phyloP scores from a whole-genome alignment of 2,329 filamentous ascomycete genomes.

The Gnomoniopsis sp. region DNA sequence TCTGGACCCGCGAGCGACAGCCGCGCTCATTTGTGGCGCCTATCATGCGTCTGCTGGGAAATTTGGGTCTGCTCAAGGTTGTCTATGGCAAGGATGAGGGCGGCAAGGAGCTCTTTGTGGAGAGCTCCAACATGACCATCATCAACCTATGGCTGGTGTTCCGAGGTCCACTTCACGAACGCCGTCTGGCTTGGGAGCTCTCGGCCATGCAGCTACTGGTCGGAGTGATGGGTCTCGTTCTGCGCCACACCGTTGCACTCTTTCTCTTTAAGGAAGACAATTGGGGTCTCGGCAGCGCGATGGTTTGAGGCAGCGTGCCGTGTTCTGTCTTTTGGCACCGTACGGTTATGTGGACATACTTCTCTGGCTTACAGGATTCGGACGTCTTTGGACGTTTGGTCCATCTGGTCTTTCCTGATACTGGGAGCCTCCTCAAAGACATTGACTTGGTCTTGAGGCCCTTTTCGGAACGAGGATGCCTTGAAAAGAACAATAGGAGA shows the following conservation, averaged over 20 bases:
- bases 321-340: no score
- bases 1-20: slow-evolving; percentile 66
- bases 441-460: no score
- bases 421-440: no score
- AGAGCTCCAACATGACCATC: slow-evolving; percentile 87
- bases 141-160: slow-evolving; percentile 96
- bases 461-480: no score
- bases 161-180: slow-evolving; percentile 87
- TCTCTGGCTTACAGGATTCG: no score
- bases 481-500: no score
- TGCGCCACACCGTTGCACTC: slow-evolving; percentile 80
- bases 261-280: slow-evolving; percentile 92
- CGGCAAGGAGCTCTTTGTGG: slow-evolving; percentile 59
- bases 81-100: slow-evolving; percentile 54
- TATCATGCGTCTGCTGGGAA: slow-evolving; percentile 65
- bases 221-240: slow-evolving; percentile 79
- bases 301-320: neutral
- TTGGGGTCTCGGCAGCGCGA: slow-evolving; percentile 33
- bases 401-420: no score
- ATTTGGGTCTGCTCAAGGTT: slow-evolving; percentile 65
- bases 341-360: no score
- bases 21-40: slow-evolving; percentile 62
- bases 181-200: slow-evolving; percentile 76
- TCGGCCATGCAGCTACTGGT: slow-evolving; percentile 72
- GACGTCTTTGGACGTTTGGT: no score